Evolutionary conservation across 2,329 filamentous ascomycete genomes (phyloP), one percentile per base, ranked within the genome.

Genomic region (Gyromitra esculenta): DNA sequence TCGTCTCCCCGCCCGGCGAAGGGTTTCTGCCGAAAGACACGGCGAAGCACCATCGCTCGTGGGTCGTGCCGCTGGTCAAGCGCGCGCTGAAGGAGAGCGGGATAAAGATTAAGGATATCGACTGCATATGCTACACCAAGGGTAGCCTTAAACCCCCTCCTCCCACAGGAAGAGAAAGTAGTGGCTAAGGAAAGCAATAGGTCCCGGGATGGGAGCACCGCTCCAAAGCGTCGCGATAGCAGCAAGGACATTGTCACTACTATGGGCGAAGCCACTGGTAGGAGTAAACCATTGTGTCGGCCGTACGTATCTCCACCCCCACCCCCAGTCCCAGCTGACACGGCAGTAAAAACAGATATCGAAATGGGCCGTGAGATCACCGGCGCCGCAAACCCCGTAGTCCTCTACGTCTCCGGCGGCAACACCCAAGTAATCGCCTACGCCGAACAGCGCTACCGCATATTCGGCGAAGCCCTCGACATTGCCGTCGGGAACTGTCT

Each of bases 361-460:
- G 96, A 99, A 86, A 99, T 99, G 96, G 96, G 96, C 41, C 89
- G 96, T 65, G 88, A 92, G 76, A 97, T 99, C 82, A 98, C 96
- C 3, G 92, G 93, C 75, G 94, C 96, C 15, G 86, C 88, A 31
- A 95, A 99, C 84, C 96, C 96, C 0, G 94, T 98, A 45, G 96
- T 99, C 62, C 87, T 99, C 50, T 99, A 99, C 84, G 96, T 98
- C 52, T 93, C 90, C 25, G 96, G 96, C 77, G 96, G 96, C 75
- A 99, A 99, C 86, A 97, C 95, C 13, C 95, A 99, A 85, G 95
- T 98, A 35, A 98, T 98, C 80, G 96, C 96, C 60, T 99, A 98
- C 85, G 94, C 93, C 45, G 92, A 95, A 79, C 92, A 94, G 83
- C 89, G 95, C 62, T 99, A 99, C 85, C 91, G 96, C 74, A 99